Evolutionary conservation across 495 filamentous ascomycete species (phyloP), one percentile per base, ranked within the genome.

Genomic region (Poronia punctata): DNA sequence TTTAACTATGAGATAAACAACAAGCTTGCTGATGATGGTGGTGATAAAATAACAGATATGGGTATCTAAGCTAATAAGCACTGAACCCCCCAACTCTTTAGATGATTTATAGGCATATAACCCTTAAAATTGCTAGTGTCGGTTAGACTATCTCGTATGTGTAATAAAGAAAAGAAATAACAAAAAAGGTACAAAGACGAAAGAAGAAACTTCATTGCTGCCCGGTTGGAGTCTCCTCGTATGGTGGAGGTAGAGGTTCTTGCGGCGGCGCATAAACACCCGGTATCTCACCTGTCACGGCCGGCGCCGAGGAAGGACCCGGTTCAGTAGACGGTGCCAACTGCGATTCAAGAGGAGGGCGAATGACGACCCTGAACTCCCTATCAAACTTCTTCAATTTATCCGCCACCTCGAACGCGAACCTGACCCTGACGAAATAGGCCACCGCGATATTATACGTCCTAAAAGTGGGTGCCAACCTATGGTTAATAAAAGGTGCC

Each of bases 391-490:
- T 5, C 14, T 38, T 38, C 27, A 21, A 1, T 22, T 38, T 45
- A 2, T 24, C 27, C 4, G 42, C 24, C 16, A 45, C 3, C 11
- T 27, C 15, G 15, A 45, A 38, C 3, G 19, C 34, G 15, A 45
- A 29, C 4, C 18, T 36, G 15, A 45, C 12, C 21, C 24, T 38
- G 3, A 29, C 7, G 5, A 11, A 20, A 21, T 45, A 24, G 2
- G 26, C 5, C 4, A 25, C 21, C n/a, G 35, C 14, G 27, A 45
- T 45, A 22, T 45, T 45, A 8, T 26, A 38, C 11, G 42, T 45
- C 9, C 26, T 10, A 22, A 45, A 45, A n/a, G 34, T 25, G 1
- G 42, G 23, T 23, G 14, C 32, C 14, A 18, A 16, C 25, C 8
- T 21, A 7, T 21, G 12, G n/a, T 2, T 27, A 4, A 14, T 28